Evolutionary conservation across 192 early-diverging fungal genomes (phyloP), one percentile per base, ranked within the genome.

Genomic region (Gigaspora rosea): DNA sequence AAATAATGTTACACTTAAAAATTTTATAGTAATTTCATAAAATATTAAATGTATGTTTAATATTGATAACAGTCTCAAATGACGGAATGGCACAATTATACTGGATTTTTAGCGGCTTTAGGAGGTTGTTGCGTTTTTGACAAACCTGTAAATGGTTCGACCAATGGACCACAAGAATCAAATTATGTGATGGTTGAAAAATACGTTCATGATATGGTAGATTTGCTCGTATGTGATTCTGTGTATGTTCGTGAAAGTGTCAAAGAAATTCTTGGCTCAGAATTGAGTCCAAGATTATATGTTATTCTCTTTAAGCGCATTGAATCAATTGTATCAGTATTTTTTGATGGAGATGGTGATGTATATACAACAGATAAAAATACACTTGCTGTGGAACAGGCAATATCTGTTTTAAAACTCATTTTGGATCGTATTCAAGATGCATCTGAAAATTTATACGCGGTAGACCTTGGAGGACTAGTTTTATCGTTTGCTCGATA

Each of bases 71-170:
- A 81, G 64, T 69, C 80, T 5, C 79, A 73, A 4, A 80, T 80
- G 15, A 80, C 89, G 9, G 91, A 94, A 61, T 94, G 95, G 92
- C 84, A 88, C 66, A 93, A 94, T 71, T 94, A 93, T 79, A 93
- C 92, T 8, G 92, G 94, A 2, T 96, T 95, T 77, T 83, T 95
- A 27, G 92, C 91, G 52, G 90, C 94, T 16, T 77, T 94, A 16
- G 94, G 92, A 56, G 94, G 93, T 1, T 86, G 88, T n/a, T 94
- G 91, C 61, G 77, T 91, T 10, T 80, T 76, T 67, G 83, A 63
- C 0, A 62, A 52, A 16, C 73, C 20, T 35, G 8, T 50, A 36
- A 73, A 47, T 73, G 56, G 18, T 22, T 8, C 8, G n/a, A 54
- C 8, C 4, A 72, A 56, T 41, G 12, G 13, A n/a, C 49, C 32